phyloP scores from a whole-genome alignment of 2,329 filamentous ascomycete species.

The Fusarium pseudonygamai region DNA sequence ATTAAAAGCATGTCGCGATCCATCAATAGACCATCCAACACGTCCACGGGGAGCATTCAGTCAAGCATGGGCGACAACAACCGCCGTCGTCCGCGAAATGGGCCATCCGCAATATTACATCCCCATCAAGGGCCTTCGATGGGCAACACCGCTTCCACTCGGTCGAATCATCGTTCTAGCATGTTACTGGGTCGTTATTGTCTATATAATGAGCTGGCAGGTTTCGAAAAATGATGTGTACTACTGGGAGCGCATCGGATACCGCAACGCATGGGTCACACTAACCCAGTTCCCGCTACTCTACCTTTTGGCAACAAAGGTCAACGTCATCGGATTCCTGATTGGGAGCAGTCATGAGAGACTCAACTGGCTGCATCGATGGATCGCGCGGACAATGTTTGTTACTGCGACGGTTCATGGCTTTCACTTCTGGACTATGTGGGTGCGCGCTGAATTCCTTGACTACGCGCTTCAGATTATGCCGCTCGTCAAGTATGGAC shows the following conservation, averaged over 20 bases:
- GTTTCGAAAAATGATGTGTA: conserved; percentile 62
- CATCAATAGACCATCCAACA: conserved; percentile 60
- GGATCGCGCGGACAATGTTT: conserved; percentile 75
- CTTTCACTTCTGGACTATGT: conserved; percentile 73
- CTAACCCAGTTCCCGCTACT: conserved; percentile 72
- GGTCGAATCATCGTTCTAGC: conserved; percentile 65
- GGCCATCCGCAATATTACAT: conserved; percentile 65
- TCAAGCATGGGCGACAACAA: conserved; percentile 67
- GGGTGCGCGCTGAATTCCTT: conserved; percentile 68
- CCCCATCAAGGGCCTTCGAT: conserved; percentile 56
- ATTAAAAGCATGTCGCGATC: conserved; percentile 55
- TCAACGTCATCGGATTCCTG: conserved; percentile 67
- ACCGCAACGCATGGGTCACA: conserved; percentile 73
- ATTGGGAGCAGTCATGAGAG: conserved; percentile 73
- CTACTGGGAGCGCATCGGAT: conserved; percentile 72
- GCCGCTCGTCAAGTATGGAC: conserved; percentile 72
- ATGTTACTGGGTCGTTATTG: conserved; percentile 67
- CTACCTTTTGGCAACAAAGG: conserved; percentile 69
- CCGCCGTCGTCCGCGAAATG: conserved; percentile 65
- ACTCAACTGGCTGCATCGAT: conserved; percentile 78
- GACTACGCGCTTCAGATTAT: conserved; percentile 67
- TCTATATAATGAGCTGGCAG: conserved; percentile 64
- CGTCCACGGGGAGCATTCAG: conserved; percentile 57
- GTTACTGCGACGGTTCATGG: conserved; percentile 75
- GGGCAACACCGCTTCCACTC: conserved; percentile 67